Evolutionary conservation across 129 eudicot species (phyloP), one percentile per base, ranked within the genome.

Genomic region (Lactuca sativa): DNA sequence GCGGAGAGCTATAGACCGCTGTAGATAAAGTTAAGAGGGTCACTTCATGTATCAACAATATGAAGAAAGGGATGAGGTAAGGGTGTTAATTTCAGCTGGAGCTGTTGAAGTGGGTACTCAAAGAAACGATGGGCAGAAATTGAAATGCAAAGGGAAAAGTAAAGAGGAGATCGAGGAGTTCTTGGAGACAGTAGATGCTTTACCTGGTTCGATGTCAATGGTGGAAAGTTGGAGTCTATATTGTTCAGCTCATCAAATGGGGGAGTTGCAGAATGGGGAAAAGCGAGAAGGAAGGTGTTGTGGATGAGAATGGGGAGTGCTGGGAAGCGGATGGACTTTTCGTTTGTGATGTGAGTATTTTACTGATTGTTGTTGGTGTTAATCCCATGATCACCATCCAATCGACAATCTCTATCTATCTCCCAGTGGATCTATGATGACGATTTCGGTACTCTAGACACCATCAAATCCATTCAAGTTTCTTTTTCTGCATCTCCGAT

Each of bases 311-410:
- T 56, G 98, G 98, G 13, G 89, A 92, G 84, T 82, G 95, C 62
- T 92, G 96, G 96, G 98, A 92, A 71, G 98, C 95, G 2, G 81
- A 84, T 32, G 96, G 91, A 11, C 78, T 92, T 62, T 92, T 76
- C 67, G 98, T 92, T 66, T 89, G 95, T 64, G 98, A 92, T 79
- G 95, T 82, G 8, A 92, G 98, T 85, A 74, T 88, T 66, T 69
- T 92, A 36, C 98, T 96, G 0, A 72, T 76, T 6, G 91, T 96
- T 6, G 90, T 92, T 78, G 98, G 98, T 4, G 95, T 92, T 3
- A 92, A 92, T 77, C 98, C 98, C 4, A 92, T 92, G 98, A 81
- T 92, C 67, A 92, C 98, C 4, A 89, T 89, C 18, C 95, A 89
- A 54, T 72, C 98, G 7, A 92, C 98, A n/a, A n/a, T n/a, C n/a